Evolutionary conservation across 805 yeast genomes (phyloP), one percentile per base, ranked within the genome.

Genomic region (Starmera dryadoides): DNA sequence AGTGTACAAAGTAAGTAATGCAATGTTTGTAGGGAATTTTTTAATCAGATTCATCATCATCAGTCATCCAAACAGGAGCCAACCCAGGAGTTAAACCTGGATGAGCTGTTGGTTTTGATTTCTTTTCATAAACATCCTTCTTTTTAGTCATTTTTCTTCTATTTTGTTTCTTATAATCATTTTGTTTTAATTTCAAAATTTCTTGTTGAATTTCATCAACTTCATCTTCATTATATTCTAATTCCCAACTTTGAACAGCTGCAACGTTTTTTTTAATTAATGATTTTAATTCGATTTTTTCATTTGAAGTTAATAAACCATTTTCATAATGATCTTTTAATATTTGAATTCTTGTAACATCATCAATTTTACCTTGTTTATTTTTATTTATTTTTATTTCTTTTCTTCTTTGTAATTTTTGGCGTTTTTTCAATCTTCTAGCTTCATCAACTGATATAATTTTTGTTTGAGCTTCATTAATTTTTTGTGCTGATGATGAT

Each of bases 1-100:
- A n/a, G n/a, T n/a, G n/a, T n/a, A n/a, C n/a, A n/a, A n/a, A n/a
- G n/a, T n/a, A n/a, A n/a, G n/a, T n/a, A n/a, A n/a, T n/a, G n/a
- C n/a, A n/a, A n/a, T n/a, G n/a, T n/a, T n/a, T n/a, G n/a, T 25
- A 33, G 29, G 10, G 10, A 18, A 31, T 4, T 21, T 9, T 20
- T 30, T 42, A 48, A 29, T 57, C 62, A 30, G 57, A 53, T 57
- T 56, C 61, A 20, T 72, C 77, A 41, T 76, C 79, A 47, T 77
- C 81, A 33, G 75, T 71, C 46, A 69, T 65, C 28, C 79, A 89
- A 19, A 85, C 88, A 25, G 93, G 93, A 1, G 93, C 94, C 59
- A 85, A 69, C 45, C 94, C 94, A 1, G 93, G 94, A 0, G 94
- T 85, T 40, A 85, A 66, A 21, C 93, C 91, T 31, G 85, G 62